Base-by-base conservation (phyloP, 1,284 basidiomycete genomes). In the Melampsora americana region DNA sequence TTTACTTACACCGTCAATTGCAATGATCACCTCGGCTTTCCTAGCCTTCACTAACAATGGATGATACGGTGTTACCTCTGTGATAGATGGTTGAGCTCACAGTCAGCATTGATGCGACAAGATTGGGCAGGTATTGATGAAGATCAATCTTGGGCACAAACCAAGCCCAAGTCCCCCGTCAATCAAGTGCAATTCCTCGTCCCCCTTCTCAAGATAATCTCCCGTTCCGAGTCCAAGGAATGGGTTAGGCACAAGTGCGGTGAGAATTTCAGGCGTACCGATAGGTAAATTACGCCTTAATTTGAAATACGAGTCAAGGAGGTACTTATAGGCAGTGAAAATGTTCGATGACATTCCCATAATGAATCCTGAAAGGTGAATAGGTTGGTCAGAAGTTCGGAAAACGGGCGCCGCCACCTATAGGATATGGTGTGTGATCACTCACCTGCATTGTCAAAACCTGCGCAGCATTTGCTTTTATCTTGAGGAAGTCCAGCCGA, bases 321-420 rank as follows among this genome's bases (percentile, higher is more conserved):
- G 23, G 32, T 42, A 53, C 32, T 66, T 75, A 46, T 67, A 73
- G 7, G 64, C 70, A n/a, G 70, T 60, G 56, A 75, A 75, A n/a
- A 66, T 50, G 39, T 75, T 75, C 18, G 72, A 75, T 23, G 72
- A 66, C 20, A 68, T 66, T 18, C 53, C 72, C 72, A 75, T 67
- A 9, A 75, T 59, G 65, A 75, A 75, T 16, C 72, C 72, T 59
- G 28, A 5, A 44, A 44, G 18, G 42, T 16, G 42, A 14, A 44
- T 16, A 44, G 14, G 42, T 16, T 44, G 42, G 42, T 44, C 2
- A 44, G 18, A 44, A 44, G 2, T 44, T 16, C 12, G 42, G 14
- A 44, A 5, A 44, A 44, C 16, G 42, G 42, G 2, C 0, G 18
- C 12, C 18, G 16, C 14, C 14, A 44, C 42, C 42, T 44, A 18